Evolutionary conservation across 257 asterid genomes (phyloP).

Genomic region (Penstemon davidsonii): DNA sequence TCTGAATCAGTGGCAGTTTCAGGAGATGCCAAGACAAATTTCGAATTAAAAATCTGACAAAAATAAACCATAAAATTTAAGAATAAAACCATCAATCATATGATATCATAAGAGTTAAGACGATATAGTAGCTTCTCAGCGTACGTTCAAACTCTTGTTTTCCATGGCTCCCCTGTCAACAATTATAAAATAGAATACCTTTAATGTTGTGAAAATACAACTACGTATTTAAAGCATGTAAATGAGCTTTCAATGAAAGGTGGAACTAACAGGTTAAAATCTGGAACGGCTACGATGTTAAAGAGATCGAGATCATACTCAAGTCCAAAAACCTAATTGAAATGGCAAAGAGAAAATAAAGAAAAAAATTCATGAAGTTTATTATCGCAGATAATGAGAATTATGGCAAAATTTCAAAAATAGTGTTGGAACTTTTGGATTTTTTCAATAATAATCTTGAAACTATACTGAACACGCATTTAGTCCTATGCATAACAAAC

Average conservation of each 20-base stretch:
- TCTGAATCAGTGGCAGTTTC: constrained; percentile 94
- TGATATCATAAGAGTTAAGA: too few species aligned
- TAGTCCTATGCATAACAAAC: too few species aligned
- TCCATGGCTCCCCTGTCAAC: constrained; percentile 98
- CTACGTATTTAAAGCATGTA: constrained; percentile 11
- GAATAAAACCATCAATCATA: neutral
- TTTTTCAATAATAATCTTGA: too few species aligned
- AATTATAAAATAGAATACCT: constrained; percentile 12
- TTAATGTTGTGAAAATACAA: constrained; percentile 25
- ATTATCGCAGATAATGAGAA: constrained; percentile 8
- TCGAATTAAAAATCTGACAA: constrained; percentile 86
- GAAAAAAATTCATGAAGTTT: constrained; percentile 8
- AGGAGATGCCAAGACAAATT: constrained; percentile 93
- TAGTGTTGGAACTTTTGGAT: too few species aligned
- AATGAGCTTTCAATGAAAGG: constrained; percentile 20
- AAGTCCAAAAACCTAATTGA: constrained; percentile 80
- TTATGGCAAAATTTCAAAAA: too few species aligned
- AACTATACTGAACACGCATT: too few species aligned
- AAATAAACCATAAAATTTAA: constrained; percentile 22
- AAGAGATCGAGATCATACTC: constrained; percentile 98
- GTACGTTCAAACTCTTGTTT: constrained; percentile 94
- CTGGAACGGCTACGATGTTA: constrained; percentile 93
- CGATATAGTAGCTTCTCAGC: constrained; percentile 22
- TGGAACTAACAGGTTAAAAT: constrained; percentile 78
- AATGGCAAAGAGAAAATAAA: constrained; percentile 13